Percentiles rank a stretch among this genome's conserved stretches.
phyloP scores from a whole-genome alignment of 495 filamentous ascomycete species.

The Collariella sp. region DNA sequence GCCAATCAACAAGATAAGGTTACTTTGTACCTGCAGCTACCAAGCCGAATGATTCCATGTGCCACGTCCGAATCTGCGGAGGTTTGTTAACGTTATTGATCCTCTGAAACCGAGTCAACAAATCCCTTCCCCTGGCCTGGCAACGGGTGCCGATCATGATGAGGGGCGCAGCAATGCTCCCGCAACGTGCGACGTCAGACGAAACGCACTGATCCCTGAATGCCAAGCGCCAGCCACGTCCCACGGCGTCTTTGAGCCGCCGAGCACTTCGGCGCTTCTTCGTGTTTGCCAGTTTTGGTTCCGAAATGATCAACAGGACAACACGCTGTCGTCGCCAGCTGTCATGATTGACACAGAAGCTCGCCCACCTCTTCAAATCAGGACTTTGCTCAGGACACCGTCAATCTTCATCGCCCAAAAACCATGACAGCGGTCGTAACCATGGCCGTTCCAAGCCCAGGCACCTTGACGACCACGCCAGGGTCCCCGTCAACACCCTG shows the following conservation, averaged over 20 bases:
- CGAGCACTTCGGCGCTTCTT: background rate
- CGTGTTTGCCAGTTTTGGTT: background rate
- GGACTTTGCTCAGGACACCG: background rate
- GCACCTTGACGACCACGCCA: slow-evolving; percentile 7
- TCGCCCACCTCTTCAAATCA: background rate
- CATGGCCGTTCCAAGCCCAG: slow-evolving; percentile 4
- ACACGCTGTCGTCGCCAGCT: background rate
- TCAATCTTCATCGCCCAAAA: background rate
- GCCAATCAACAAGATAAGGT: background rate
- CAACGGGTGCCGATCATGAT: slow-evolving; percentile 10
- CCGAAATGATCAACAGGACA: background rate
- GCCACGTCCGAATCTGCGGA: background rate
- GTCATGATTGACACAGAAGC: background rate
- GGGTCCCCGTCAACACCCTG: slow-evolving; percentile 17
- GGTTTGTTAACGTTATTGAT: too few relatives aligned
- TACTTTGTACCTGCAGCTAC: slow-evolving; percentile 8
- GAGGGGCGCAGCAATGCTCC: slow-evolving; percentile 3
- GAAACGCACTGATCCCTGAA: background rate
- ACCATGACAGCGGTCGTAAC: slow-evolving; percentile 3
- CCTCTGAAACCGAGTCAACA: too few relatives aligned
- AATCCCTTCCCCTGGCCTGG: background rate
- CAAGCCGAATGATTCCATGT: background rate
- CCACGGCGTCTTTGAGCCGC: background rate
- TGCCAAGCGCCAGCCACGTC: slow-evolving; percentile 11
- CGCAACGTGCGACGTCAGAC: slow-evolving; percentile 10